Base-by-base conservation (phyloP, 2,329 filamentous ascomycete species). In the Didymella segeticola region DNA sequence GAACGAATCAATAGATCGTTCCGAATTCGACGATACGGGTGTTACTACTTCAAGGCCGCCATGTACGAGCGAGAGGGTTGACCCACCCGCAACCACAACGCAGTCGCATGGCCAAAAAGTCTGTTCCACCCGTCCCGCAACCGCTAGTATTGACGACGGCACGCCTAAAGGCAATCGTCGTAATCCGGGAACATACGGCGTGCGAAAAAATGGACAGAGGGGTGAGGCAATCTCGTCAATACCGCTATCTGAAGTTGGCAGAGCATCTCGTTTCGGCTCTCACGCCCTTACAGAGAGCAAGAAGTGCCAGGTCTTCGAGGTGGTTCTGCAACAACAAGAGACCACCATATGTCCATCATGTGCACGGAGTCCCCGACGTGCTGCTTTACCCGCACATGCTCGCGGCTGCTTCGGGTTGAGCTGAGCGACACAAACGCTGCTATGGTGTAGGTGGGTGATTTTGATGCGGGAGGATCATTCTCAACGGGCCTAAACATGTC, bases 261-360 rank as follows among this genome's bases (percentile, higher is more conserved):
- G 60, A 31, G 60, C 57, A 15, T 66, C 61, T 14, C 46, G 49
- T 5, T 63, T 60, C 29, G 61, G 58, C 8, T 53, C 62, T 26
- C 53, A 26, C 29, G 50, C 41, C n/a, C 41, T 59, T 19, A 52
- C 41, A 22, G 17, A 43, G 22, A 54, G 29, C 20, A 23, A 26
- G 14, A 61, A 58, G 19, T 70, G 68, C 46, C 60, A 56, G 19
- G 60, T 67, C 6, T 68, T 70, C 43, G 62, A 66, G 46, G 66
- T 68, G 12, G 60, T 67, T 5, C 47, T 62, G 33, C 64, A 71
- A 38, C 59, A 26, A 33, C 63, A 59, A 33, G 64, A 70, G 38
- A 20, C 29, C 3, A 65, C 62, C 11, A 56, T 62, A 6, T 69
- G 68, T 52, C 57, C 62, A 36, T 63, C 63, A 12, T 68, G 62